Conservation (phyloP, 108 stramenopile species). For the Fragilaria crotonensis region DNA sequence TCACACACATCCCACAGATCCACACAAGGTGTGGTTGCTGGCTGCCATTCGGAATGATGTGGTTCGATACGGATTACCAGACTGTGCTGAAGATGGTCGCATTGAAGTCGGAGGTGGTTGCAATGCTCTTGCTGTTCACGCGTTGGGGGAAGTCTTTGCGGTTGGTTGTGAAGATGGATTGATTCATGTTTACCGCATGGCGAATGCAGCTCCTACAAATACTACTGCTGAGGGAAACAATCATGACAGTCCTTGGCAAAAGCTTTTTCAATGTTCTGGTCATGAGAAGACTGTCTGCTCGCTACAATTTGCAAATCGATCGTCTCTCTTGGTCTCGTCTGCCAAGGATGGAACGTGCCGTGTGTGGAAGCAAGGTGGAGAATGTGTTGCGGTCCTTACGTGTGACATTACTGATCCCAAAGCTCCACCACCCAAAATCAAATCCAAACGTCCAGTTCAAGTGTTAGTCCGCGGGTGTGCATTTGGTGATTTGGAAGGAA, state of each 20-base stretch:
- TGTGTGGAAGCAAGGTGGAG: constrained; percentile 32
- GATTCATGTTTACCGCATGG: constrained; percentile 39
- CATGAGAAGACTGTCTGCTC: constrained; percentile 70
- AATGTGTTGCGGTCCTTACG: constrained; percentile 20
- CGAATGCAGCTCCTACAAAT: constrained; percentile 4
- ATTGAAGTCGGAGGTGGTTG: constrained; percentile 19
- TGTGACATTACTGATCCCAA: constrained; percentile 43
- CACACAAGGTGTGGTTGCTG: constrained; percentile 21
- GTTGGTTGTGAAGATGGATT: constrained; percentile 77
- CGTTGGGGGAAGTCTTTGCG: constrained; percentile 36
- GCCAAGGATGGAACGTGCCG: constrained; percentile 83
- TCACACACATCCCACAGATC: constrained; percentile 7
- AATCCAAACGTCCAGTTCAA: constrained; percentile 38
- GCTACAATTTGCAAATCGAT: constrained; percentile 48
- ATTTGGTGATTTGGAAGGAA: constrained; percentile 77
- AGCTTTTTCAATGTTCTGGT: constrained; percentile 11
- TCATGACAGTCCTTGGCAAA: no score
- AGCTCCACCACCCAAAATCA: constrained; percentile 29
- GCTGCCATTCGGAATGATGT: constrained; percentile 28
- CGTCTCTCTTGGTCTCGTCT: constrained; percentile 25
- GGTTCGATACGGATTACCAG: constrained; percentile 26
- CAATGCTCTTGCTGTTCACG: constrained; percentile 35
- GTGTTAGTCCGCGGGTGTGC: constrained; percentile 75
- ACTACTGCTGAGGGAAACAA: no score
- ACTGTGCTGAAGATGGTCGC: constrained; percentile 4